Base-by-base conservation (phyloP, 768 basidiomycete species). In the Tylopilus sp. region DNA sequence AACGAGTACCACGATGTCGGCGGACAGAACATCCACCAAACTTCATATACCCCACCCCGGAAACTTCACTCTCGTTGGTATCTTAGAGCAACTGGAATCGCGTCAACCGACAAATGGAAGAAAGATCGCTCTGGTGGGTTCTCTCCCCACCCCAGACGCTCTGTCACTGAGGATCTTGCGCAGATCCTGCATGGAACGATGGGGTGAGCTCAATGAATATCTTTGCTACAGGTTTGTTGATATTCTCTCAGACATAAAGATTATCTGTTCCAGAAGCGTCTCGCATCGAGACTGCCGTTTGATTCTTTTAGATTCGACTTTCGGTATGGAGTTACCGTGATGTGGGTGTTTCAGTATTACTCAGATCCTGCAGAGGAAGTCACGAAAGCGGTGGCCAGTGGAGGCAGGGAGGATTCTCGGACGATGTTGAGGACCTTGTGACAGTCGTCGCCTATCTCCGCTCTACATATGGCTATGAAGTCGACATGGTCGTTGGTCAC, bases 241-340 rank as follows among this genome's bases (percentile, higher is more conserved):
- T 22, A 25, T 28, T 44, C 16, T 44, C 62, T 44, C 68, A 92
- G 89, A 62, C 90, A 92, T 69, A 91, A 91, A 61, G 86, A 92
- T 65, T 92, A 92, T 71, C 67, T 92, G 44, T 91, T 86, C 74
- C 86, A 87, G 68, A 85, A 84, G 63, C 81, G 78, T 14, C 81
- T 92, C 19, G 87, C 87, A 3, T 65, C 69, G 34, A 75, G 73
- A 33, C 68, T 91, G 14, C 85, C 87, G 0, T 62, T 88, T 22
- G 90, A 93, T 67, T 91, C 89, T 3, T 91, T 92, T 66, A 80
- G 89, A 29, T 91, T 93, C 62, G 90, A 93, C 67, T 93, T 93
- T 71, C 81, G 89, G 88, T 90, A 62, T 51, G 80, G 34, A 4
- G 22, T n/a, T 36, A 10, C 19, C 19, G 30, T 63, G 40, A n/a